Evolutionary conservation across 2,329 filamentous ascomycete species (phyloP).

Genomic region (Exophiala viscosa): DNA sequence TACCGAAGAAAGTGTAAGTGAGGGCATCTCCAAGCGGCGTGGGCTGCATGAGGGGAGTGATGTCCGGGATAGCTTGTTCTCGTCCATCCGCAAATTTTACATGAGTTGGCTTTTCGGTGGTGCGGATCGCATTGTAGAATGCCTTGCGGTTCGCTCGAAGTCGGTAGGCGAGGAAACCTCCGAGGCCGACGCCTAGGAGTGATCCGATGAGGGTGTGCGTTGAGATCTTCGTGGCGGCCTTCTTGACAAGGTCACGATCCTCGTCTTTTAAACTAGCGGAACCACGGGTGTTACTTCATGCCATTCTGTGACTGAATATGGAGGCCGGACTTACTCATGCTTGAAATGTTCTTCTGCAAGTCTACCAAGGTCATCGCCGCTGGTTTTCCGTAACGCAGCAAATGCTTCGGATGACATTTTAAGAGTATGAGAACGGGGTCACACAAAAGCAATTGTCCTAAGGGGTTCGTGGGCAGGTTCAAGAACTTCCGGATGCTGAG

Average conservation of each 20-base stretch:
- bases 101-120: conserved; percentile 59
- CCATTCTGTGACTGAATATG: conserved; percentile 11
- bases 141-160: conserved; percentile 53
- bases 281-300: conserved; percentile 6
- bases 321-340: conserved; percentile 44
- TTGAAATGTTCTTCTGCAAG: conserved; percentile 59
- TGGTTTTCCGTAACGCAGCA: conserved; percentile 45
- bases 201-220: conserved; percentile 58
- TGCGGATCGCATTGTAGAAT: conserved; percentile 61
- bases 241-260: conserved; percentile 57
- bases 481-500: background rate
- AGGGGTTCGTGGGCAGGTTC: background rate
- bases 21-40: conserved; percentile 57
- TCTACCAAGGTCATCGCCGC: conserved; percentile 49
- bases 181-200: conserved; percentile 57
- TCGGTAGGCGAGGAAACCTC: conserved; percentile 55
- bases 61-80: conserved; percentile 58
- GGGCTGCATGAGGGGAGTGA: conserved; percentile 56
- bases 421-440: background rate
- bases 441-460: background rate
- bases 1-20: conserved; percentile 60
- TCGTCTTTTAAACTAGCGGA: conserved; percentile 46
- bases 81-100: conserved; percentile 61
- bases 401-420: conserved; percentile 43
- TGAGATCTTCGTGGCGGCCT: conserved; percentile 54